Conservation (phyloP, 2,329 filamentous ascomycete genomes). For the Lecanicillium sp. region DNA sequence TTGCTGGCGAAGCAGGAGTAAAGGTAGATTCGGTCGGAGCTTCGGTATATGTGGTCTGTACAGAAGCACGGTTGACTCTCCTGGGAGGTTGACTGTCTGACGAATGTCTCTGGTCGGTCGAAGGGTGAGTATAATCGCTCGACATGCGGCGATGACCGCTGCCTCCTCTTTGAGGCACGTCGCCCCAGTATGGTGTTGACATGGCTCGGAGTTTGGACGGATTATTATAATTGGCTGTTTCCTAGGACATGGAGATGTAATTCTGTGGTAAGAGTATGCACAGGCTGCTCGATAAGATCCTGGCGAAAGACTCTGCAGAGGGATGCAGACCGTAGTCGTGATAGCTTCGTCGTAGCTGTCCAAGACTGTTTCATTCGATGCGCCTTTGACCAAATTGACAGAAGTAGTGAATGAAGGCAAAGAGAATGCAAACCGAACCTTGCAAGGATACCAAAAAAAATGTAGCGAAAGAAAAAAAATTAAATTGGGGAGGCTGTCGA, state of each 20-base stretch:
- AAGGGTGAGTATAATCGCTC: slow-evolving; percentile 17
- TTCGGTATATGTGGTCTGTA: slow-evolving; percentile 47
- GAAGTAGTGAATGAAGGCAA: too few species aligned
- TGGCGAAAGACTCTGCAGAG: too few species aligned
- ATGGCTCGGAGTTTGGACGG: slow-evolving; percentile 2
- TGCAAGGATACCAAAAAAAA: too few species aligned
- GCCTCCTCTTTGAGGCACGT: slow-evolving; percentile 6
- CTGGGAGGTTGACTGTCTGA: slow-evolving; percentile 29
- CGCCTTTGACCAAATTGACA: too few species aligned
- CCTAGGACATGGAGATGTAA: background rate
- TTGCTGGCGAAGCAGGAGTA: slow-evolving; percentile 48
- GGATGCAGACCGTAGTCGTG: background rate
- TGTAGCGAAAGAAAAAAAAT: too few species aligned
- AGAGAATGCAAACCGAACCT: too few species aligned
- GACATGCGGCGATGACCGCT: slow-evolving; percentile 8
- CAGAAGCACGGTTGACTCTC: slow-evolving; percentile 42
- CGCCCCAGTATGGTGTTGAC: slow-evolving; percentile 10
- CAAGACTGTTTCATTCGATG: too few species aligned
- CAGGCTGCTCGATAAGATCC: too few species aligned
- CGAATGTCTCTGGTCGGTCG: slow-evolving; percentile 22
- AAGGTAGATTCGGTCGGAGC: slow-evolving; percentile 49
- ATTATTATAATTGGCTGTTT: background rate
- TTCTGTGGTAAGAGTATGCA: too few species aligned
- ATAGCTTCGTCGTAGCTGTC: slow-evolving; percentile 5
- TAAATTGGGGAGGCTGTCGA: too few species aligned